Conservation (phyloP, 176 grass and related monocot genomes). For the Oryza australiensis region DNA sequence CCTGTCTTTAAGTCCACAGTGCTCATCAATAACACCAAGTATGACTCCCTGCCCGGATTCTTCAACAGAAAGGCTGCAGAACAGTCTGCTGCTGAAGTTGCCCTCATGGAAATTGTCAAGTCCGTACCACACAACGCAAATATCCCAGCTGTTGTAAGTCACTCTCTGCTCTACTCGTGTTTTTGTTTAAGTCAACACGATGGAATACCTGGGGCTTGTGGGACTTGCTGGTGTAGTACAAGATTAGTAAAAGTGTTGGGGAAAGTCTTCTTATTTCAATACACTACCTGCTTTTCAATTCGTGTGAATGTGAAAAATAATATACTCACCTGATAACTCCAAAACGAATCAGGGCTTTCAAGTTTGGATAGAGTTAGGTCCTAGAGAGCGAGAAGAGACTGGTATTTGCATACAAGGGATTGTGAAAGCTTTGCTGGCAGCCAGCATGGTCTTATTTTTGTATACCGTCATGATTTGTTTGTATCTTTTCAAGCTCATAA, state of each 20-base stretch:
- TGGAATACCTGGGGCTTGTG: background rate
- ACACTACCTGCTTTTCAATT: background rate
- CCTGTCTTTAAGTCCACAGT: conserved; percentile 87
- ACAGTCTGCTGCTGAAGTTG: conserved; percentile 84
- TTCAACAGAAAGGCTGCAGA: conserved; percentile 82
- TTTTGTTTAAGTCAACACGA: background rate
- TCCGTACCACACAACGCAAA: conserved; percentile 28
- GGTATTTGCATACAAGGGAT: background rate
- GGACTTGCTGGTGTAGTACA: background rate
- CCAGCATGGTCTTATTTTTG: background rate
- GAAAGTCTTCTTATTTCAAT: background rate
- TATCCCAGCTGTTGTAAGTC: conserved; percentile 49
- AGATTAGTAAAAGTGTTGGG: background rate
- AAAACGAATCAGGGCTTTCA: background rate
- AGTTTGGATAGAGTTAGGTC: background rate
- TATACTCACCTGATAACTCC: no score
- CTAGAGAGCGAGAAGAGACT: background rate
- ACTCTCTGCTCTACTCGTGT: background rate
- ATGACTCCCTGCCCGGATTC: conserved; percentile 82
- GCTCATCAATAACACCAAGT: conserved; percentile 58
- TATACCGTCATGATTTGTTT: background rate
- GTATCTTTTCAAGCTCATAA: background rate
- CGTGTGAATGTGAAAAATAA: background rate
- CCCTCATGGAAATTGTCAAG: conserved; percentile 61
- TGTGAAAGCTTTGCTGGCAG: background rate